These are phyloP conservation scores for Geoglossum cookeanum DNA, from an alignment of 2,329 filamentous ascomycete species.

Conservation along the genomic window DNA sequence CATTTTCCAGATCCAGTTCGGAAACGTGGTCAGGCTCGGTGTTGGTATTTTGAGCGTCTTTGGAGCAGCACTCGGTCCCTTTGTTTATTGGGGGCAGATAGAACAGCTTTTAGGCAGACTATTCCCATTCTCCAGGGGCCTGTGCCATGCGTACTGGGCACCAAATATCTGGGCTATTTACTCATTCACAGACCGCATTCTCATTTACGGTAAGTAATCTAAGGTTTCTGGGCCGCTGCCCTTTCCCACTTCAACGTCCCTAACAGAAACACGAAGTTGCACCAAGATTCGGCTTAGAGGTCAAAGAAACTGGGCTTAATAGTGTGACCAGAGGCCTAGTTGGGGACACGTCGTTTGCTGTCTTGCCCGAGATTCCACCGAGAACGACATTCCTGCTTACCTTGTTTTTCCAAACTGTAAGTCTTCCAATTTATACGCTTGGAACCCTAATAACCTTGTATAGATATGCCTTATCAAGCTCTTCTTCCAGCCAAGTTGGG, in stretches of 20 bases:
- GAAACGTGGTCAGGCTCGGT: constrained; percentile 72
- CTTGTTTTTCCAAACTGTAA: constrained; percentile 55
- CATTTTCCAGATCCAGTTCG: constrained; percentile 54
- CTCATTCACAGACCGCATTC: constrained; percentile 65
- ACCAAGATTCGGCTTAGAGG: constrained; percentile 53
- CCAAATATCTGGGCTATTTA: constrained; percentile 96
- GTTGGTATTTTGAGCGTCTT: constrained; percentile 52
- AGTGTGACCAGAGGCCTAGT: constrained; percentile 88
- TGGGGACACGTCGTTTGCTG: constrained; percentile 83
- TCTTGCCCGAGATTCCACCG: constrained; percentile 72
- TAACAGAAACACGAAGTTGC: constrained; percentile 37
- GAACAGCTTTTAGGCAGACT: constrained; percentile 66
- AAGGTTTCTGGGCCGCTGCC: neutral
- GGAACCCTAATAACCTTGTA: neutral
- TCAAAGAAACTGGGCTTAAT: constrained; percentile 56
- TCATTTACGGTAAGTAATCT: constrained; percentile 52
- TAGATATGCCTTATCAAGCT: constrained; percentile 60
- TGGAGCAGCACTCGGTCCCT: constrained; percentile 72
- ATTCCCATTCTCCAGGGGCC: constrained; percentile 82
- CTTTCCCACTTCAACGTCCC: neutral
- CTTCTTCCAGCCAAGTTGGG: constrained; percentile 64
- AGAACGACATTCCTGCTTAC: constrained; percentile 66
- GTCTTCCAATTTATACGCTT: constrained; percentile 7
- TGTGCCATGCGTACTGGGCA: constrained; percentile 97
- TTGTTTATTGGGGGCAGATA: constrained; percentile 62